Conservation (phyloP, 306 rosid species). For the Amphicarpaea edgeworthii region DNA sequence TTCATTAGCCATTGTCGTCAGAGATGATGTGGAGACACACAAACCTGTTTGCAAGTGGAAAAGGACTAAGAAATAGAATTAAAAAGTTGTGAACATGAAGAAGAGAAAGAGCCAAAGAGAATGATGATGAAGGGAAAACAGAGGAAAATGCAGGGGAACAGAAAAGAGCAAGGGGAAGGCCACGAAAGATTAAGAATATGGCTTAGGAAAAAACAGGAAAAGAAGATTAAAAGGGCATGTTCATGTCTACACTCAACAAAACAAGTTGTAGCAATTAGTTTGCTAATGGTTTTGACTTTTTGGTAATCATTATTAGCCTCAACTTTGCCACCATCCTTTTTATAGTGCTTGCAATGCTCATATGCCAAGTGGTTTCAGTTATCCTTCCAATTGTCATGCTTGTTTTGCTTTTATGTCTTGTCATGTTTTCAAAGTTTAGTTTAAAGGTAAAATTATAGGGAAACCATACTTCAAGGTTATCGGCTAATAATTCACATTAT, state of each 20-base stretch:
- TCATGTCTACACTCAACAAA: no score
- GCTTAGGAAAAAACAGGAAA: no score
- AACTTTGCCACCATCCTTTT: no score
- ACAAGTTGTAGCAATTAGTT: no score
- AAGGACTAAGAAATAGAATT: background rate
- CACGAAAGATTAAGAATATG: background rate
- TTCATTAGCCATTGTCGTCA: background rate
- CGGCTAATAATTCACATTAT: background rate
- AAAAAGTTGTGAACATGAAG: background rate
- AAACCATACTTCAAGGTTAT: background rate
- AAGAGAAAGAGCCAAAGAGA: background rate
- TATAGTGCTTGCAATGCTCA: no score
- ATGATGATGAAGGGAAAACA: background rate
- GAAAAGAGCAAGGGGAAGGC: background rate
- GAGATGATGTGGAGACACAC: background rate
- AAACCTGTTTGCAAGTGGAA: background rate
- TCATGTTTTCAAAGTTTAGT: no score
- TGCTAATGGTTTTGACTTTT: no score
- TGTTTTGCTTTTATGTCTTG: no score
- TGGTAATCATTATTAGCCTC: no score
- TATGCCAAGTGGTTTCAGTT: background rate
- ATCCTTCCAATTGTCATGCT: background rate
- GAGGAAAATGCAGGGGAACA: background rate
- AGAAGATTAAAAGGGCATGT: no score
- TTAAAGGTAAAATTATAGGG: background rate